These are phyloP conservation scores for Fusarium miscanthi DNA, from an alignment of 2,329 filamentous ascomycete genomes.

Conservation along the genomic window DNA sequence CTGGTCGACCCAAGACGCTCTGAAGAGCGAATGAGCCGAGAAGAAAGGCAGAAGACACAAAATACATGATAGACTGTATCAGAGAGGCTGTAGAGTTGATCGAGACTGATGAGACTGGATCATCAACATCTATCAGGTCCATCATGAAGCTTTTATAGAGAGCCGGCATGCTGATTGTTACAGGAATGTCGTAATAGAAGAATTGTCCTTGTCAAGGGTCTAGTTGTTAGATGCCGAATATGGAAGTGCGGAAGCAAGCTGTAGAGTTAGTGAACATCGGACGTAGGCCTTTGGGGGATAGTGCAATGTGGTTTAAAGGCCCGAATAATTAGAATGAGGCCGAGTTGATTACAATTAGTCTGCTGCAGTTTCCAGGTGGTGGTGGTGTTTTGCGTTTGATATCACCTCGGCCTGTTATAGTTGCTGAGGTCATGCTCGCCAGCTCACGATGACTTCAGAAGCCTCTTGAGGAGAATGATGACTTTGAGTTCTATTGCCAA, in stretches of 20 bases:
- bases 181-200: background rate
- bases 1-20: slow-evolving; percentile 60
- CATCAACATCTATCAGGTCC: slow-evolving; percentile 41
- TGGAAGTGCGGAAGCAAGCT: slow-evolving; percentile 36
- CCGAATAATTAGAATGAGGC: slow-evolving; percentile 41
- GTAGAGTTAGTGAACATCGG: slow-evolving; percentile 16
- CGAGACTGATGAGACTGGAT: slow-evolving; percentile 42
- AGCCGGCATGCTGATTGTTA: background rate
- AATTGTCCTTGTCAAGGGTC: slow-evolving; percentile 3
- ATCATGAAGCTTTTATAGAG: slow-evolving; percentile 41
- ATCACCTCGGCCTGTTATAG: slow-evolving; percentile 8
- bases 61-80: slow-evolving; percentile 60
- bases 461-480: background rate
- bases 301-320: slow-evolving; percentile 43
- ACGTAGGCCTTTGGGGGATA: slow-evolving; percentile 35
- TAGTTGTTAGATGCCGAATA: slow-evolving; percentile 26
- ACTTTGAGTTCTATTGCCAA: background rate
- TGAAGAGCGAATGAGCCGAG: slow-evolving; percentile 64
- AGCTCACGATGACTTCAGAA: background rate
- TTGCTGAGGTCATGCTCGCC: background rate
- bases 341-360: slow-evolving; percentile 17
- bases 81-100: slow-evolving; percentile 46
- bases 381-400: slow-evolving; percentile 10
- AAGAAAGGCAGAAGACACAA: slow-evolving; percentile 61
- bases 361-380: slow-evolving; percentile 16